Evolutionary conservation across 73 alveolate genomes (phyloP).

Genomic region (Paramecium sexaurelia): DNA sequence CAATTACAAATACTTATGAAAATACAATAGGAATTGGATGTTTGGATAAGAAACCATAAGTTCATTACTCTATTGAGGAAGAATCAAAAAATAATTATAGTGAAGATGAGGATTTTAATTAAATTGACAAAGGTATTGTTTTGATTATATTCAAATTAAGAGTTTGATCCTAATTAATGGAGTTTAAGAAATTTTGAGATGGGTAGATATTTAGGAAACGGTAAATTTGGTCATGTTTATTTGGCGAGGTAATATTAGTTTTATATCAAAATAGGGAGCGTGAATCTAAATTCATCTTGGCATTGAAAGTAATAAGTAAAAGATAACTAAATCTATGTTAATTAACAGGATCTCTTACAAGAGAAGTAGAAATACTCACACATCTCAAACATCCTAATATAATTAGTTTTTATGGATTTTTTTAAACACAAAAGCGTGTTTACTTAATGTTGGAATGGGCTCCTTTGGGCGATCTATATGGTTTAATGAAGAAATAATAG

Average conservation of each 20-base stretch:
- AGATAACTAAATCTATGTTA: conserved; percentile 66
- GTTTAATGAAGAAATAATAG: conserved; percentile 56
- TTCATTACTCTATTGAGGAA: background rate
- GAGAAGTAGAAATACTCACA: conserved; percentile 90
- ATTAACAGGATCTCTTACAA: conserved; percentile 72
- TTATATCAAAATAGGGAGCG: conserved; percentile 68
- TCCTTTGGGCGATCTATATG: conserved; percentile 84
- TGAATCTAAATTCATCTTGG: conserved; percentile 80
- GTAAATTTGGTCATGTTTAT: conserved; percentile 79
- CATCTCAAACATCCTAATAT: conserved; percentile 85
- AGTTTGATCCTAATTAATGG: conserved; percentile 76
- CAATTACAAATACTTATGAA: conserved; percentile 2
- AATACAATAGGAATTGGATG: background rate
- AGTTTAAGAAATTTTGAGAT: conserved; percentile 66
- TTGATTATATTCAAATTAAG: background rate
- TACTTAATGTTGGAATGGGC: conserved; percentile 89
- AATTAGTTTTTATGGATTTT: conserved; percentile 81
- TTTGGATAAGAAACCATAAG: background rate
- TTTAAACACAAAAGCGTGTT: conserved; percentile 82
- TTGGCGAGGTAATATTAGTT: conserved; percentile 56
- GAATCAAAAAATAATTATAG: background rate
- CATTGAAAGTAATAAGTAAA: conserved; percentile 81
- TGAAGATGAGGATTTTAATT: conserved; percentile 2
- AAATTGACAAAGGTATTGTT: background rate
- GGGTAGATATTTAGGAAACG: conserved; percentile 74